Percentiles rank a stretch among this genome's conserved stretches.
These are phyloP conservation scores for Trypanosoma melophagium DNA, from an alignment of 208 protist genomes.

Conservation along the genomic window DNA sequence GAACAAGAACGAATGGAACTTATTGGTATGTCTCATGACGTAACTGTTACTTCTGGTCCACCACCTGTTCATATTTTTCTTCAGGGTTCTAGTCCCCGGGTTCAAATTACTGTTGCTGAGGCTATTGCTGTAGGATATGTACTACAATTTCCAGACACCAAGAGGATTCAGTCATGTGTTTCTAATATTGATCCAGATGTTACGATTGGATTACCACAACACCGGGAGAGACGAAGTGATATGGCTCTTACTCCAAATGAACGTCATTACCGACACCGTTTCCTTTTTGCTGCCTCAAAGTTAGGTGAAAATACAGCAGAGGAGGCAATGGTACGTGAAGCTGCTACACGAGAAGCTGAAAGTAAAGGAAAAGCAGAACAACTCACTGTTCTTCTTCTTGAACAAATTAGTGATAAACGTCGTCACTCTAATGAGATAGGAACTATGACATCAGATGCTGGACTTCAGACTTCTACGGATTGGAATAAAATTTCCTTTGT, in stretches of 20 bases:
- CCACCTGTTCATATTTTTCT: slow-evolving; percentile 82
- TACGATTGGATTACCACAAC: slow-evolving; percentile 61
- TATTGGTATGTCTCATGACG: slow-evolving; percentile 3
- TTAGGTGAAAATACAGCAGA: slow-evolving; percentile 42
- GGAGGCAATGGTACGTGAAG: slow-evolving; percentile 22
- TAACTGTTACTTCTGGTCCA: slow-evolving; percentile 1
- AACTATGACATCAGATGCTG: neutral
- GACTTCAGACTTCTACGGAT: neutral
- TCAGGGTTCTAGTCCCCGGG: slow-evolving; percentile 45
- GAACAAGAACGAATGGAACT: slow-evolving; percentile 21
- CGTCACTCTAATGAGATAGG: neutral
- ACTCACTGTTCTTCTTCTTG: slow-evolving; percentile 60
- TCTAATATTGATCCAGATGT: slow-evolving; percentile 82
- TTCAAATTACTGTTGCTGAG: slow-evolving; percentile 68
- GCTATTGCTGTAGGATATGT: slow-evolving; percentile 75
- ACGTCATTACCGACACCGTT: slow-evolving; percentile 70
- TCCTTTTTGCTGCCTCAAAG: slow-evolving; percentile 71
- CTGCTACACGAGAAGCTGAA: slow-evolving; percentile 37
- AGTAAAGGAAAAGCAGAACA: slow-evolving; percentile 49
- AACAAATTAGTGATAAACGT: slow-evolving; percentile 24
- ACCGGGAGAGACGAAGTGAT: slow-evolving; percentile 58
- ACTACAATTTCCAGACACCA: slow-evolving; percentile 71
- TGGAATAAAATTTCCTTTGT: neutral
- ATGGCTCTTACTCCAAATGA: slow-evolving; percentile 81
- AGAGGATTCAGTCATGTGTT: slow-evolving; percentile 74